These are phyloP conservation scores for Eucalyptus rudis DNA, from an alignment of 345 rosid genomes.

Conservation along the genomic window DNA sequence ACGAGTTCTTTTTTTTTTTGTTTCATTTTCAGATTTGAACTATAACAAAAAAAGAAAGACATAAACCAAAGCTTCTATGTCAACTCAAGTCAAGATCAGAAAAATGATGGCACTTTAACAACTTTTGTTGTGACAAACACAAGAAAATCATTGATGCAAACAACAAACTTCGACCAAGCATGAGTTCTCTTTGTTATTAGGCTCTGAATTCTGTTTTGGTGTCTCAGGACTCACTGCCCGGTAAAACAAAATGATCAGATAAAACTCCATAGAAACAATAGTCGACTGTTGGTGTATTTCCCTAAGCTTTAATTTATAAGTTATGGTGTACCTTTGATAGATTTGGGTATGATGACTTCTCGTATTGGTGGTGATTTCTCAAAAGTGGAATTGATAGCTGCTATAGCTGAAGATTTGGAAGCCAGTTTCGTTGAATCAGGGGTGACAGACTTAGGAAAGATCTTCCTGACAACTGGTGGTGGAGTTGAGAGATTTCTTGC, in stretches of 20 bases:
- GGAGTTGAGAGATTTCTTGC: constrained; percentile 93
- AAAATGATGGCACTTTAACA: no score
- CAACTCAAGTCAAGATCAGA: no score
- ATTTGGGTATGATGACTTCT: constrained; percentile 52
- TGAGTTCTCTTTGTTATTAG: constrained; percentile 48
- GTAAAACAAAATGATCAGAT: not conserved
- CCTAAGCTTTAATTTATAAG: not conserved
- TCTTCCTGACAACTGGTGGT: constrained; percentile 77
- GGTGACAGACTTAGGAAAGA: constrained; percentile 76
- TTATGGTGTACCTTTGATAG: constrained; percentile 45
- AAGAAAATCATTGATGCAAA: no score
- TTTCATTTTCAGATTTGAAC: no score
- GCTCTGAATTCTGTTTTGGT: constrained; percentile 30
- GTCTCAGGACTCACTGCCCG: constrained; percentile 29
- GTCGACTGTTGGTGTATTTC: not conserved
- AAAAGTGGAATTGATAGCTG: constrained; percentile 58
- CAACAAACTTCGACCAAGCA: no score
- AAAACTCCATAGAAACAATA: not conserved
- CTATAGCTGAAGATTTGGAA: constrained; percentile 62
- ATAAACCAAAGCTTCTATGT: no score
- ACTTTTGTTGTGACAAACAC: no score
- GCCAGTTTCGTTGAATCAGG: constrained; percentile 53
- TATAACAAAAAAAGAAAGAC: no score
- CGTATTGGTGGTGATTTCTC: constrained; percentile 58
- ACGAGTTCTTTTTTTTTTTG: no score